Evolutionary conservation across 768 basidiomycete species (phyloP).

Genomic region (Lepiota venenata): DNA sequence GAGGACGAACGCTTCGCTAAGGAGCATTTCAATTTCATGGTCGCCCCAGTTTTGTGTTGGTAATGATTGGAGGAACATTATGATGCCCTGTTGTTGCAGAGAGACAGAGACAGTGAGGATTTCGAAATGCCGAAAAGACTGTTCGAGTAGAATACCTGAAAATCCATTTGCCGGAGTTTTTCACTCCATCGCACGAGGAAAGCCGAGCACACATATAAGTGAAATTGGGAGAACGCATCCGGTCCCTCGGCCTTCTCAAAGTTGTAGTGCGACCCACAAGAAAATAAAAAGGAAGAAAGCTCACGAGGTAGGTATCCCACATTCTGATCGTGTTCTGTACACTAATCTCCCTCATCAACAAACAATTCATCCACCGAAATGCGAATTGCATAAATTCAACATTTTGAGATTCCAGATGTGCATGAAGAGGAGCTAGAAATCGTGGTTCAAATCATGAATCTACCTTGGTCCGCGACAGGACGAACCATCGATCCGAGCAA

Average conservation of each 20-base stretch:
- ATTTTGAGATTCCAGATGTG: slow-evolving; percentile 84
- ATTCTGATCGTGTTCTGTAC: slow-evolving; percentile 96
- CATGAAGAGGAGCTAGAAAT: slow-evolving; percentile 70
- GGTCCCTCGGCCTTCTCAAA: slow-evolving; percentile 82
- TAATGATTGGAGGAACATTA: slow-evolving; percentile 95
- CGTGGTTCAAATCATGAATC: slow-evolving; percentile 3
- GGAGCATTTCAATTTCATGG: slow-evolving; percentile 91
- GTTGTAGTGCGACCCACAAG: background rate
- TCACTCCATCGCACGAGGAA: slow-evolving; percentile 96
- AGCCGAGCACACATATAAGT: slow-evolving; percentile 96
- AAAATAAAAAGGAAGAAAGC: slow-evolving; percentile 23
- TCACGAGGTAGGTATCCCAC: slow-evolving; percentile 99
- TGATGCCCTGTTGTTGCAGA: slow-evolving; percentile 70
- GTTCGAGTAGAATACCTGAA: slow-evolving; percentile 63
- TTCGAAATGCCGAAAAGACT: background rate
- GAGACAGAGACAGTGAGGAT: background rate
- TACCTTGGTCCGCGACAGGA: slow-evolving; percentile 3
- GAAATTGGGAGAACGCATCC: slow-evolving; percentile 98
- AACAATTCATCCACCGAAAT: slow-evolving; percentile 99
- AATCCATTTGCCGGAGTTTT: slow-evolving; percentile 93
- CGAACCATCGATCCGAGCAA: slow-evolving; percentile 82
- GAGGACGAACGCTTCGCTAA: slow-evolving; percentile 94
- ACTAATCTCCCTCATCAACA: slow-evolving; percentile 97
- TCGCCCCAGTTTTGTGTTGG: slow-evolving; percentile 95
- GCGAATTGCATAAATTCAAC: slow-evolving; percentile 99